Conservation (phyloP, 768 basidiomycete species). For the Terana coerulea region DNA sequence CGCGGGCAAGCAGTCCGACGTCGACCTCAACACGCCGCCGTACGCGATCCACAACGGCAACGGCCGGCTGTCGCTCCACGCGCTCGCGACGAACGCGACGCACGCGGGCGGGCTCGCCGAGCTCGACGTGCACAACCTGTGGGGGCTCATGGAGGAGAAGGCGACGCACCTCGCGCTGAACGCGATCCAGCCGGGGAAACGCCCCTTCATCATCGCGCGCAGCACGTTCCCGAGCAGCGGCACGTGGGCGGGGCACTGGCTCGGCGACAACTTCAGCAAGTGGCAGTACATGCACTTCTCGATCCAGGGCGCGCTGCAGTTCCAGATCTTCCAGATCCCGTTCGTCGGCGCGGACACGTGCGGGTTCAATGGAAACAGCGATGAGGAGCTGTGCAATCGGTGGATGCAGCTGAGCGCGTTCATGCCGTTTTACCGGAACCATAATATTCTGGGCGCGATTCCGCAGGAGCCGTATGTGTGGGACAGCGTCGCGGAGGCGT, state of each 20-base stretch:
- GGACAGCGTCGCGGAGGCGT: slow-evolving; percentile 75
- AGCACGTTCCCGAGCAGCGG: slow-evolving; percentile 69
- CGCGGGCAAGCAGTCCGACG: slow-evolving; percentile 41
- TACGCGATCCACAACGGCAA: slow-evolving; percentile 69
- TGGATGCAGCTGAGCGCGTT: slow-evolving; percentile 90
- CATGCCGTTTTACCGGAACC: slow-evolving; percentile 79
- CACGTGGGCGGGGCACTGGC: slow-evolving; percentile 72
- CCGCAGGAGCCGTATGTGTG: slow-evolving; percentile 81
- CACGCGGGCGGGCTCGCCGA: slow-evolving; percentile 60
- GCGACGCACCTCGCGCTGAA: slow-evolving; percentile 58
- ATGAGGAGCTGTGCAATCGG: slow-evolving; percentile 78
- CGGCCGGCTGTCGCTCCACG: slow-evolving; percentile 48
- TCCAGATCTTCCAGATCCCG: slow-evolving; percentile 81
- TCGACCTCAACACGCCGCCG: slow-evolving; percentile 54
- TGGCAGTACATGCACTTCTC: slow-evolving; percentile 71
- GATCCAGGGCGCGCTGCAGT: slow-evolving; percentile 76
- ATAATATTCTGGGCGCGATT: slow-evolving; percentile 61
- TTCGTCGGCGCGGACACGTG: slow-evolving; percentile 82
- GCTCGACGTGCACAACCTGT: slow-evolving; percentile 67
- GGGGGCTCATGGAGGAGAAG: slow-evolving; percentile 68
- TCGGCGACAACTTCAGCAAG: slow-evolving; percentile 74
- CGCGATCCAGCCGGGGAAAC: slow-evolving; percentile 49
- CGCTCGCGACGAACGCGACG: slow-evolving; percentile 69
- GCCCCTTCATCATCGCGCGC: slow-evolving; percentile 70
- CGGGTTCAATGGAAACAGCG: slow-evolving; percentile 65